Percentiles rank a stretch among this genome's conserved stretches.
These are phyloP conservation scores for Suillus brevipes DNA, from an alignment of 768 basidiomycete species.

Conservation along the genomic window DNA sequence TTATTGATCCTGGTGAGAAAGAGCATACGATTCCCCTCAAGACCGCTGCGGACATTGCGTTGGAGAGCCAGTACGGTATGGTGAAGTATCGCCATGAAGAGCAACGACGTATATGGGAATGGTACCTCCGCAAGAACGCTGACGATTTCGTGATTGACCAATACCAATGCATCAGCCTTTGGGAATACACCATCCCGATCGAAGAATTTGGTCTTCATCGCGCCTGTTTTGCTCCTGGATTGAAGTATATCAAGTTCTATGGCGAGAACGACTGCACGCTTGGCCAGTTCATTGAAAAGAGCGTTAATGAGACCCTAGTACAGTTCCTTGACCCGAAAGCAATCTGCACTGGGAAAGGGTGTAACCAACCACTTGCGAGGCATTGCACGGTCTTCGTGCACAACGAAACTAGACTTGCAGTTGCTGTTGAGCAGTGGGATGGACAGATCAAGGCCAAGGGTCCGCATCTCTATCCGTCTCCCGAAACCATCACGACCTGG, in stretches of 20 bases:
- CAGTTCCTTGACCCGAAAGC: slow-evolving; percentile 75
- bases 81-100: slow-evolving; percentile 84
- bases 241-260: slow-evolving; percentile 84
- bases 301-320: slow-evolving; percentile 64
- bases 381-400: slow-evolving; percentile 94
- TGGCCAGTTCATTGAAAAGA: slow-evolving; percentile 88
- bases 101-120: slow-evolving; percentile 90
- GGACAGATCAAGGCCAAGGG: slow-evolving; percentile 60
- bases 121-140: slow-evolving; percentile 85
- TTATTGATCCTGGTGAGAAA: slow-evolving; percentile 31
- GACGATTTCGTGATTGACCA: slow-evolving; percentile 91
- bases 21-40: slow-evolving; percentile 51
- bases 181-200: slow-evolving; percentile 78
- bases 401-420: slow-evolving; percentile 76
- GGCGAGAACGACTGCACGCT: slow-evolving; percentile 91
- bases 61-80: slow-evolving; percentile 70
- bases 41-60: slow-evolving; percentile 64
- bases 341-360: slow-evolving; percentile 80
- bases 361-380: slow-evolving; percentile 74
- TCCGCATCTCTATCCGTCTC: slow-evolving; percentile 53
- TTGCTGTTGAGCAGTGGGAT: slow-evolving; percentile 89
- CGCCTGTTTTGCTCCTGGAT: slow-evolving; percentile 72
- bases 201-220: slow-evolving; percentile 66
- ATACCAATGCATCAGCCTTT: slow-evolving; percentile 85
- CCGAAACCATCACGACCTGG: slow-evolving; percentile 88